Evolutionary conservation across 129 eudicot species (phyloP).

Genomic region (Centrapalus pauciflorus): DNA sequence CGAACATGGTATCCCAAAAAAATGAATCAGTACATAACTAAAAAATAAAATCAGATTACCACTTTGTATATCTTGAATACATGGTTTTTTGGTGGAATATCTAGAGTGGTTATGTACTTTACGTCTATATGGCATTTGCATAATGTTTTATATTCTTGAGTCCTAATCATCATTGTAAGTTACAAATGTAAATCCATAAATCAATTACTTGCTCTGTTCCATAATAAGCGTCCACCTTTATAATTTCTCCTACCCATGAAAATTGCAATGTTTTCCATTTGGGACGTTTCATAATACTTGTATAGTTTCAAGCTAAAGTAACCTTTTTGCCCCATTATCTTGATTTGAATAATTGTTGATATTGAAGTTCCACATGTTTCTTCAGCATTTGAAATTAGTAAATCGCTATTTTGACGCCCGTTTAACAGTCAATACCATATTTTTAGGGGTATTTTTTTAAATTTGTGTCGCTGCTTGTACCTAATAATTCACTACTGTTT

Average conservation of each 20-base stretch:
- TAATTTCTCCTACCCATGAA: too few species aligned
- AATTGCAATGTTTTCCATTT: too few species aligned
- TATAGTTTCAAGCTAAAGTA: too few species aligned
- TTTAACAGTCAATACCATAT: not conserved
- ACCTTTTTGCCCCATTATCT: not conserved
- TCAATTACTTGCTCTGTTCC: too few species aligned
- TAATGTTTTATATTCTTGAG: not conserved
- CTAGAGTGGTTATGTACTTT: slow-evolving; percentile 9
- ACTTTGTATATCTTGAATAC: slow-evolving; percentile 11
- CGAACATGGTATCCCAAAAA: slow-evolving; percentile 23
- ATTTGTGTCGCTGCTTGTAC: too few species aligned
- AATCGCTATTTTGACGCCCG: not conserved
- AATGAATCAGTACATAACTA: not conserved
- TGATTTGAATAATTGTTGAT: not conserved
- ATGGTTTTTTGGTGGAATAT: not conserved
- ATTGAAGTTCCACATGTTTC: not conserved
- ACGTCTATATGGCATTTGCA: not conserved
- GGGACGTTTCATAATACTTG: too few species aligned
- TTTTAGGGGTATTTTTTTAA: not conserved
- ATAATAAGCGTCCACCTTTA: not conserved
- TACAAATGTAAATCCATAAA: too few species aligned
- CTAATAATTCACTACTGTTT: too few species aligned
- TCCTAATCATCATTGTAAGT: too few species aligned
- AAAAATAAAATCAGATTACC: not conserved
- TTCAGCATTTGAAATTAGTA: not conserved